Percentiles rank a stretch among this genome's conserved stretches.
Conservation (phyloP, 257 asterid species). For the Marsdenia floribunda region DNA sequence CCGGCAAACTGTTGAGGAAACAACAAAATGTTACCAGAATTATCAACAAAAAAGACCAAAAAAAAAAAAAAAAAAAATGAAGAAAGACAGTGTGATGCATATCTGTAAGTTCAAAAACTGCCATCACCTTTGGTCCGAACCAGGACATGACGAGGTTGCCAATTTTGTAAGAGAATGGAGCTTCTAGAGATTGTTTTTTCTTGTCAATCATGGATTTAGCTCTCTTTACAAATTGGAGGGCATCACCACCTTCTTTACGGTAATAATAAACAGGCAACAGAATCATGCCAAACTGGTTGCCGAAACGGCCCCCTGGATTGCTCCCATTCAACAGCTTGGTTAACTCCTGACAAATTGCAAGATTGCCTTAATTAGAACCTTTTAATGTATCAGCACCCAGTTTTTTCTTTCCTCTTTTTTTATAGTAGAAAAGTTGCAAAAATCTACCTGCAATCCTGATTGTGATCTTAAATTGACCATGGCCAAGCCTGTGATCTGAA, state of each 20-base stretch:
- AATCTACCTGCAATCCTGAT: slow-evolving; percentile 57
- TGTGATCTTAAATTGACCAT: slow-evolving; percentile 79
- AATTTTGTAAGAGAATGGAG: slow-evolving; percentile 49
- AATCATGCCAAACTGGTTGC: slow-evolving; percentile 72
- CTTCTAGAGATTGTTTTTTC: slow-evolving; percentile 78
- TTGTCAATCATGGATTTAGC: slow-evolving; percentile 71
- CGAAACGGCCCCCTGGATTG: slow-evolving; percentile 32
- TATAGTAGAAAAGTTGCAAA: neutral
- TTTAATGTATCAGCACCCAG: neutral
- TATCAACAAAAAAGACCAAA: neutral
- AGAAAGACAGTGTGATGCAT: no score
- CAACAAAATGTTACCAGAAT: neutral
- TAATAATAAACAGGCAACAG: slow-evolving; percentile 57
- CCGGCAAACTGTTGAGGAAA: slow-evolving; percentile 39
- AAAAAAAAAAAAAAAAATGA: no score
- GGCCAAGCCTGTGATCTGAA: slow-evolving; percentile 60
- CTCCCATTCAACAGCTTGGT: slow-evolving; percentile 36
- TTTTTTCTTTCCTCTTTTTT: no score
- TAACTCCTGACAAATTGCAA: slow-evolving; percentile 35
- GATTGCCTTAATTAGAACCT: neutral
- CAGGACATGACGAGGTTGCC: slow-evolving; percentile 32
- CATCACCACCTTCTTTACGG: slow-evolving; percentile 38
- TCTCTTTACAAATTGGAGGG: slow-evolving; percentile 51
- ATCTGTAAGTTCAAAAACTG: neutral
- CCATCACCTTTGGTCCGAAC: slow-evolving; percentile 55